Conservation (phyloP, 164 flowering plant species). For the Stephania japonica region DNA sequence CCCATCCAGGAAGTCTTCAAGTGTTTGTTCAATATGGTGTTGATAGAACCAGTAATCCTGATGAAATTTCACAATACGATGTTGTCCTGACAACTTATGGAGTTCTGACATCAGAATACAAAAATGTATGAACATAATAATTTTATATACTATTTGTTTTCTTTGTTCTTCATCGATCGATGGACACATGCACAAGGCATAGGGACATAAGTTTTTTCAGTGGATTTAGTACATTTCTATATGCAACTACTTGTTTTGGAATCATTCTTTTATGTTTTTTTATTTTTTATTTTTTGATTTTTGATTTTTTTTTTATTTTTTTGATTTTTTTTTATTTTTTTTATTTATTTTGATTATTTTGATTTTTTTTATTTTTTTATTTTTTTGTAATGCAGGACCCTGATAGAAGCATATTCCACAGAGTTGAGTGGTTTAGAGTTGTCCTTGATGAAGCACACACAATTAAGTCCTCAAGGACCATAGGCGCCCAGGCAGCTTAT, state of each 20-base stretch:
- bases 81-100: conserved; percentile 89
- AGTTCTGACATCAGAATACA: conserved; percentile 48
- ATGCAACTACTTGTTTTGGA: no score
- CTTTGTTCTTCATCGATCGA: no score
- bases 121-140: conserved; percentile 31
- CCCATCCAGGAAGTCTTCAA: conserved; percentile 46
- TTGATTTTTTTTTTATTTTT: no score
- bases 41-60: conserved; percentile 45
- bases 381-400: conserved; percentile 28
- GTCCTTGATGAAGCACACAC: conserved; percentile 88
- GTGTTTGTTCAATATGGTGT: conserved; percentile 70
- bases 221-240: no score
- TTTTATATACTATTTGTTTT: no score
- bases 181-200: no score
- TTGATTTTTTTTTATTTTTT: no score
- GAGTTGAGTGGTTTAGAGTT: conserved; percentile 66
- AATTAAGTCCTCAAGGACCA: conserved; percentile 56
- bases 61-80: conserved; percentile 42
- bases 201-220: no score
- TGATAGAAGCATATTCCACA: conserved; percentile 48
- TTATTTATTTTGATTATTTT: no score
- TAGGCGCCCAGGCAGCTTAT: conserved; percentile 63
- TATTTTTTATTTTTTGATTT: no score
- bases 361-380: no score
- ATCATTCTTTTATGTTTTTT: no score